phyloP scores from a whole-genome alignment of 495 filamentous ascomycete species.

The Amorphotheca resinae region DNA sequence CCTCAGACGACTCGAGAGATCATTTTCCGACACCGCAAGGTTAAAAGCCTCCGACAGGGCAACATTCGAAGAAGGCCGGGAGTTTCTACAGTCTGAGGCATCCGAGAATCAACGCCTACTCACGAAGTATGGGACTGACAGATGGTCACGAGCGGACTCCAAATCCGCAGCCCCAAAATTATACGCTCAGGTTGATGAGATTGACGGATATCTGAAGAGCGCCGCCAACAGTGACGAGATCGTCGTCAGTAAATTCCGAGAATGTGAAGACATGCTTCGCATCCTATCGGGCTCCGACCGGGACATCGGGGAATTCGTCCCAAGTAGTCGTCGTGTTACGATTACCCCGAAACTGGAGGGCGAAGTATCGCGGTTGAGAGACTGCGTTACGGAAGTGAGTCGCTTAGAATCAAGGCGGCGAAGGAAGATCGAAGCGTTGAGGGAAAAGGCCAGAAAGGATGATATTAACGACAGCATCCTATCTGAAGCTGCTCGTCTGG shows the following conservation, averaged over 20 bases:
- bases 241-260: conserved; percentile 64
- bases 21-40: conserved; percentile 77
- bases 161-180: conserved; percentile 59
- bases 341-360: conserved; percentile 71
- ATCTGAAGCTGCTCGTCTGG: conserved; percentile 67
- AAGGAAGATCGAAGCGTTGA: conserved; percentile 60
- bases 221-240: conserved; percentile 73
- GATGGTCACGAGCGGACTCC: conserved; percentile 66
- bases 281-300: conserved; percentile 68
- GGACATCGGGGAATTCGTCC: conserved; percentile 76
- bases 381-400: conserved; percentile 68
- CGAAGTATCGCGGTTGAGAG: conserved; percentile 60
- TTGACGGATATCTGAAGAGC: conserved; percentile 76
- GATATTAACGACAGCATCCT: conserved; percentile 82
- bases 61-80: conserved; percentile 70
- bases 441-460: conserved; percentile 68
- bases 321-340: conserved; percentile 62
- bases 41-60: conserved; percentile 62
- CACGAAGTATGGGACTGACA: conserved; percentile 72
- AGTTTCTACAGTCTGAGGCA: conserved; percentile 63
- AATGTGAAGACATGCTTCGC: conserved; percentile 58
- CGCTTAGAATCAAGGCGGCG: conserved; percentile 67
- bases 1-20: conserved; percentile 54
- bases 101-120: conserved; percentile 68
- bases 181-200: conserved; percentile 62